A percentile compares a stretch with the other conserved stretches of the same genome.
These are phyloP conservation scores for Fusarium circinatum DNA, from an alignment of 2,329 filamentous ascomycete species.

Conservation along the genomic window DNA sequence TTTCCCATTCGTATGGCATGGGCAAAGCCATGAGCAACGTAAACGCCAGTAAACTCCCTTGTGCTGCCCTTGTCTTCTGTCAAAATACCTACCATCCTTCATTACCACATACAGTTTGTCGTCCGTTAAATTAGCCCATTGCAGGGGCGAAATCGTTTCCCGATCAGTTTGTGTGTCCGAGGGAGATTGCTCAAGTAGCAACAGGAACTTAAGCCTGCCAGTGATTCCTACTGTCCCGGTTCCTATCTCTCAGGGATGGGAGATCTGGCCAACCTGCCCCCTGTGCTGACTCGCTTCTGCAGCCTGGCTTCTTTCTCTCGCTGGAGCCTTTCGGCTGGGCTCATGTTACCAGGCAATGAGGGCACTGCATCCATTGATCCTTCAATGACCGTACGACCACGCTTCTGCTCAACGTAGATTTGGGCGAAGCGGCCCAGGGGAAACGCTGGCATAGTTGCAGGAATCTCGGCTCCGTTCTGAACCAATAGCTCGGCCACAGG, in stretches of 20 bases:
- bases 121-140: constrained; percentile 26
- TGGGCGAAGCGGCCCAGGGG: constrained; percentile 84
- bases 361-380: constrained; percentile 68
- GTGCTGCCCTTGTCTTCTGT: constrained; percentile 32
- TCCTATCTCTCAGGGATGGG: constrained; percentile 71
- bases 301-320: constrained; percentile 75
- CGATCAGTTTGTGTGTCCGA: constrained; percentile 39
- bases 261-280: constrained; percentile 75
- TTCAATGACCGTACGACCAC: constrained; percentile 55
- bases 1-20: constrained; percentile 5
- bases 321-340: constrained; percentile 60
- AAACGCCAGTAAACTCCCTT: constrained; percentile 42
- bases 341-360: constrained; percentile 63
- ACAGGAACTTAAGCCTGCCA: constrained; percentile 52
- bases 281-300: constrained; percentile 83
- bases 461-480: constrained; percentile 94
- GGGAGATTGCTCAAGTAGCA: constrained; percentile 49
- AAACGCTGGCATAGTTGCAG: constrained; percentile 78
- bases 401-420: constrained; percentile 85
- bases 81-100: constrained; percentile 37
- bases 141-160: constrained; percentile 12
- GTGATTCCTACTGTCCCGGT: constrained; percentile 53
- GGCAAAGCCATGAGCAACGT: constrained; percentile 25
- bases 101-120: constrained; percentile 31
- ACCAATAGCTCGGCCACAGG: constrained; percentile 89